Conservation (phyloP, 805 yeast genomes). For the Yamadazyma paraphyllophila region DNA sequence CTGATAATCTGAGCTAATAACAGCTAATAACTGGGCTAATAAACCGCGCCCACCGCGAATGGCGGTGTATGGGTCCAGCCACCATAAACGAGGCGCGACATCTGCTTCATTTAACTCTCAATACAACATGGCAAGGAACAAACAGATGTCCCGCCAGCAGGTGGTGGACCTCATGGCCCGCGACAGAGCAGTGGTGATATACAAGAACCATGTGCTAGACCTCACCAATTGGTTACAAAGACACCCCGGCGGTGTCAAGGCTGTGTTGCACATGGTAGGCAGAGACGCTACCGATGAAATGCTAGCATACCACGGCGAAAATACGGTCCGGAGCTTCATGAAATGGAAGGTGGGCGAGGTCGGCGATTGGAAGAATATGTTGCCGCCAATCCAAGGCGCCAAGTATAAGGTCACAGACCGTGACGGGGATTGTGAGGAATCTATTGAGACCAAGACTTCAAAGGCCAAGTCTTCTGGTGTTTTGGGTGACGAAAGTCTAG, state of each 20-base stretch:
- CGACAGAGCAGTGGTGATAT: slow-evolving; percentile 72
- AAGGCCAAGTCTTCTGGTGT: background rate
- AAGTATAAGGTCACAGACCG: slow-evolving; percentile 2
- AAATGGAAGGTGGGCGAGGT: slow-evolving; percentile 66
- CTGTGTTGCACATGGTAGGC: slow-evolving; percentile 81
- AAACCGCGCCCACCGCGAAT: no score
- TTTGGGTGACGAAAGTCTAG: slow-evolving; percentile 9
- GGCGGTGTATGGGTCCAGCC: no score
- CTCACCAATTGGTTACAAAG: slow-evolving; percentile 66
- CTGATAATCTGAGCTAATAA: background rate
- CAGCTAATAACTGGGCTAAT: no score
- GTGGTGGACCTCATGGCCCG: slow-evolving; percentile 43
- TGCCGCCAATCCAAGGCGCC: slow-evolving; percentile 92
- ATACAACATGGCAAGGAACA: slow-evolving; percentile 1
- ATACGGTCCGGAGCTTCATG: slow-evolving; percentile 50
- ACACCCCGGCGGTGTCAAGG: slow-evolving; percentile 91
- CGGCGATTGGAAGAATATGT: slow-evolving; percentile 64
- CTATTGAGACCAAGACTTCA: no score
- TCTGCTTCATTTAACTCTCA: background rate
- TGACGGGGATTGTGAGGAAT: no score
- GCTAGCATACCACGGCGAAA: slow-evolving; percentile 74
- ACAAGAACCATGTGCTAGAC: slow-evolving; percentile 56
- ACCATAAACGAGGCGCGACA: background rate
- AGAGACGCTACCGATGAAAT: slow-evolving; percentile 90
- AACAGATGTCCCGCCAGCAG: slow-evolving; percentile 2